Conservation (phyloP, 2,329 filamentous ascomycete species). For the Cytospora paraplurivora region DNA sequence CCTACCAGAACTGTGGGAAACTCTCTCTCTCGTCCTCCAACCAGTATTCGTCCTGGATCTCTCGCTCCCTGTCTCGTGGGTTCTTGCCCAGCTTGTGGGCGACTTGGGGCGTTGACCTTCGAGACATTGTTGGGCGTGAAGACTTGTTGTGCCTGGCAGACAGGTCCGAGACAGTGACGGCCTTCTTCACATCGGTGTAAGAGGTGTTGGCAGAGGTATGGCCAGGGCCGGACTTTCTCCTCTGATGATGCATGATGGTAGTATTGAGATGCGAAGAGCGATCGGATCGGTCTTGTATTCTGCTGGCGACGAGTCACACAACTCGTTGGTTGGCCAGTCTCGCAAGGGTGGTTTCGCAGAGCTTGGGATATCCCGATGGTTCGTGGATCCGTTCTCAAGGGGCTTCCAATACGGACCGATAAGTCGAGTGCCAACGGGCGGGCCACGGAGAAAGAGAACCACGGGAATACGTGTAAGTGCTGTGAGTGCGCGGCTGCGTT, state of each 20-base stretch:
- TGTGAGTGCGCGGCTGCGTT: conserved; percentile 25
- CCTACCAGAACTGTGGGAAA: conserved; percentile 68
- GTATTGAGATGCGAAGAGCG: conserved; percentile 14
- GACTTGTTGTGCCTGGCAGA: conserved; percentile 50
- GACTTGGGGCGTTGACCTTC: conserved; percentile 44
- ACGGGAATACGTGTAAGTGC: conserved; percentile 7
- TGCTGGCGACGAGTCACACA: conserved; percentile 20
- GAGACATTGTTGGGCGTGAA: conserved; percentile 47
- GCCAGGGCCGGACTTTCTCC: conserved; percentile 60
- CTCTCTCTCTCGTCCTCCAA: conserved; percentile 60
- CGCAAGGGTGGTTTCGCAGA: conserved; percentile 17
- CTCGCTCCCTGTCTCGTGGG: conserved; percentile 53
- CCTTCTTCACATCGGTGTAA: conserved; percentile 57
- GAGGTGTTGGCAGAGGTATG: conserved; percentile 55
- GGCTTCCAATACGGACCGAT: conserved; percentile 9
- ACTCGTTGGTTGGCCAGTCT: conserved; percentile 23
- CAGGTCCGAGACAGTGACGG: conserved; percentile 47
- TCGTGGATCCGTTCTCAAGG: conserved; percentile 14
- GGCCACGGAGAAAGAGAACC: conserved; percentile 14
- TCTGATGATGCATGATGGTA: conserved; percentile 56
- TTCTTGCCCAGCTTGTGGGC: conserved; percentile 54
- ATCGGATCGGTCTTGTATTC: conserved; percentile 11
- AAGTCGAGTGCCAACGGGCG: conserved; percentile 21
- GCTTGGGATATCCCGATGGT: conserved; percentile 22
- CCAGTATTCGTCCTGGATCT: conserved; percentile 51